phyloP scores from a whole-genome alignment of 2,329 filamentous ascomycete genomes.

The Colletotrichum eremochloae region DNA sequence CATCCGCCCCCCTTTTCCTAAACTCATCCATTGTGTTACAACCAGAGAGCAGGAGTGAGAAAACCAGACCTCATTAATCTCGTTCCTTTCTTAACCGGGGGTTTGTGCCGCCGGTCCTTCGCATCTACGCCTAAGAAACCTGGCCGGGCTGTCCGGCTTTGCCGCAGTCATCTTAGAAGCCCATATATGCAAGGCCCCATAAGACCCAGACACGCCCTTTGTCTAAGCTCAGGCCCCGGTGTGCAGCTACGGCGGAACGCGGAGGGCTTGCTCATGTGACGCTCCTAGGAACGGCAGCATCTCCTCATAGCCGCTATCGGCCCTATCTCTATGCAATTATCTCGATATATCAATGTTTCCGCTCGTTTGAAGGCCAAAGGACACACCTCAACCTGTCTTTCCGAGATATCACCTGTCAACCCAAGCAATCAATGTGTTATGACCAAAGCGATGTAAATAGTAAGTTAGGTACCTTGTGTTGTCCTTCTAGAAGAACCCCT shows the following conservation, averaged over 20 bases:
- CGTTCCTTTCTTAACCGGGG: neutral
- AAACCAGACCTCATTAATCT: neutral
- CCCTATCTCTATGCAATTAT: neutral
- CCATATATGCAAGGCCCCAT: neutral
- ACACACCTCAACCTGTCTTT: neutral
- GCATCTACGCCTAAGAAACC: too few relatives aligned
- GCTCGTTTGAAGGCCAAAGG: neutral
- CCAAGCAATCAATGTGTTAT: neutral
- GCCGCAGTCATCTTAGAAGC: neutral
- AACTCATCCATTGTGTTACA: neutral
- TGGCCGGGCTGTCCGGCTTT: neutral
- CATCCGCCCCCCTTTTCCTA: neutral
- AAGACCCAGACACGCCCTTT: neutral
- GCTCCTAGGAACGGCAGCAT: too few relatives aligned
- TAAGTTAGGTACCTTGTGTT: conserved; percentile 28
- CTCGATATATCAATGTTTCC: neutral
- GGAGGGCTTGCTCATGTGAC: neutral
- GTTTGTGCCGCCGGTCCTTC: neutral
- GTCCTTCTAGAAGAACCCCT: conserved; percentile 32
- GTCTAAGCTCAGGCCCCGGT: neutral
- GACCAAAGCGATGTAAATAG: neutral
- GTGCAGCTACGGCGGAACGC: neutral
- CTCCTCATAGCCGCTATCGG: too few relatives aligned
- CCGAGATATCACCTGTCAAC: neutral
- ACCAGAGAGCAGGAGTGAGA: neutral